phyloP scores from a whole-genome alignment of 2,329 filamentous ascomycete genomes.

The Eutypella sp. region DNA sequence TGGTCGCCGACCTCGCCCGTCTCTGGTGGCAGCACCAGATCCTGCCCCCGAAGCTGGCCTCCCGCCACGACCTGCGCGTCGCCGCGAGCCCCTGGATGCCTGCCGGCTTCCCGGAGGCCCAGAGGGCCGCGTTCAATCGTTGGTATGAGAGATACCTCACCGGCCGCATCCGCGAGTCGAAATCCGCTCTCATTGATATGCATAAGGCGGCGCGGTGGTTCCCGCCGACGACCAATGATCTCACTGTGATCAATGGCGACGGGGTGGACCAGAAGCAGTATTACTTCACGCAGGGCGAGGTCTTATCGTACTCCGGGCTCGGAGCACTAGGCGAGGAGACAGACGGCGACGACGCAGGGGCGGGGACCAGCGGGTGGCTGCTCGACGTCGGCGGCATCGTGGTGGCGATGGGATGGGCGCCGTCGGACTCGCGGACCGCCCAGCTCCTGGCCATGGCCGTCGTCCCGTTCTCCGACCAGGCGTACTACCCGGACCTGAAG shows the following conservation, averaged over 20 bases:
- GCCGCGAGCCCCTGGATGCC: slow-evolving; percentile 25
- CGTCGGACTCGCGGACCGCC: slow-evolving; percentile 28
- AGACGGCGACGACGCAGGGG: slow-evolving; percentile 7
- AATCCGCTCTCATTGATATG: slow-evolving; percentile 15
- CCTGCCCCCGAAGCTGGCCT: slow-evolving; percentile 23
- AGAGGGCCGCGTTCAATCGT: slow-evolving; percentile 16
- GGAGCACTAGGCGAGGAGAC: slow-evolving; percentile 16
- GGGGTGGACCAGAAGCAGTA: slow-evolving; percentile 21
- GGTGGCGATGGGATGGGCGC: slow-evolving; percentile 49
- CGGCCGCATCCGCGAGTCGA: slow-evolving; percentile 11
- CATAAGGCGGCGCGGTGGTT: slow-evolving; percentile 18
- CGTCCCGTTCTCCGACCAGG: slow-evolving; percentile 46
- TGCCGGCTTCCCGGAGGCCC: slow-evolving; percentile 14
- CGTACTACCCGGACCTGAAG: slow-evolving; percentile 34
- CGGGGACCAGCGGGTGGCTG: slow-evolving; percentile 41
- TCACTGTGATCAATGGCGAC: slow-evolving; percentile 22
- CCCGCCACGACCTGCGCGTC: slow-evolving; percentile 10
- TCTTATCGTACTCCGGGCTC: slow-evolving; percentile 19
- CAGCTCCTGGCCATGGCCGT: slow-evolving; percentile 50
- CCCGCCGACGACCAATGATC: slow-evolving; percentile 15
- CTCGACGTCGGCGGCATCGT: slow-evolving; percentile 51
- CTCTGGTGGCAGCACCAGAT: slow-evolving; percentile 25
- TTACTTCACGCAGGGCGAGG: slow-evolving; percentile 17
- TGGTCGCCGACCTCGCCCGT: slow-evolving; percentile 19
- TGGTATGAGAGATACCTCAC: slow-evolving; percentile 19